Evolutionary conservation across 2,329 filamentous ascomycete species (phyloP), one percentile per base, ranked within the genome.

Genomic region (Sarocladium strictum): DNA sequence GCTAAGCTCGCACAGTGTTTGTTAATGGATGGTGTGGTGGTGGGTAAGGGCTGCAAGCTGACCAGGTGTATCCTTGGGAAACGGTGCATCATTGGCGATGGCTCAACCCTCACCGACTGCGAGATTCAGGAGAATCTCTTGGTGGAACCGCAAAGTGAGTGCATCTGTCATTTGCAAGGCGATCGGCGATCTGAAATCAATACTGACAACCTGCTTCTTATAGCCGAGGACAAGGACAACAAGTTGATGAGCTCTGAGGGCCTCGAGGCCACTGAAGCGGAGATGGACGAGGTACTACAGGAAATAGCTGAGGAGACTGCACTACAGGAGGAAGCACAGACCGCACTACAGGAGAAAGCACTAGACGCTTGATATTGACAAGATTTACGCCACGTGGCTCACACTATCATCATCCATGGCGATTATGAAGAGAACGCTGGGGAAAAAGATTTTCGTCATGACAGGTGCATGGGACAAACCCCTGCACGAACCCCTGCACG

Each of bases 101-200:
- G 86, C 9, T 86, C 79, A 5, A 80, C 84, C n/a, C 71, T 97
- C 61, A 91, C 86, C 53, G 89, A 96, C 57, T 97, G 92, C 63
- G 91, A 97, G 71, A 86, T 97, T 4, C 91, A 96, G 67, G 90
- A 96, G 69, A 93, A 93, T 65, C 77, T 93, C 9, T 79, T 96
- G 1, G 85, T 92, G 45, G 92, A 95, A 64, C 81, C 89, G n/a
- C 87, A 72, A 67, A 85, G 83, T 86, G 73, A 76, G 82, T 79
- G 23, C 24, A 38, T 21, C 11, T 40, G 35, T 19, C 5, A 38
- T 29, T 19, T 51, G 47, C 43, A 56, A 26, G 37, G 50, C 58
- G 55, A 59, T 52, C 27, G 47, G 17, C 29, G 26, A 51, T 51
- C 27, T 51, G 17, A 12, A 33, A 19, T 10, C 3, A 23, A 35